phyloP scores from a whole-genome alignment of 192 early-diverging fungal species.

The Lunasporangiospora selenospora region DNA sequence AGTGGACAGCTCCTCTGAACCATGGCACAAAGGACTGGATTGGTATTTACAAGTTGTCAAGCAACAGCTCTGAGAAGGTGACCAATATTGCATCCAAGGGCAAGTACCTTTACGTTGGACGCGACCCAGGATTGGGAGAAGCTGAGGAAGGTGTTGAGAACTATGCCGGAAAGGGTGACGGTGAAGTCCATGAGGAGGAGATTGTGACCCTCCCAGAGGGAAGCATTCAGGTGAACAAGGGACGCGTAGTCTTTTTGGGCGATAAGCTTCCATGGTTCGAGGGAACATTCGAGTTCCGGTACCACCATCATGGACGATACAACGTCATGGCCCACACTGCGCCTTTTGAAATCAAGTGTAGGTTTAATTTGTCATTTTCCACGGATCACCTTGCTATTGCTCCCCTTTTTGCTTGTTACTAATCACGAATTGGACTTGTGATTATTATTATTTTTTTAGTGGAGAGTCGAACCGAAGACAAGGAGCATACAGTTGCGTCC shows the following conservation, averaged over 20 bases:
- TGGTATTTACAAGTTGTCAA: conserved; percentile 83
- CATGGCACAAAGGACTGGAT: conserved; percentile 90
- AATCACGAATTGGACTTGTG: neutral
- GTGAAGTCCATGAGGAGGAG: conserved; percentile 33
- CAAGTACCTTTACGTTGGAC: conserved; percentile 71
- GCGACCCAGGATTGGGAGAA: conserved; percentile 55
- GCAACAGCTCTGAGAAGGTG: conserved; percentile 77
- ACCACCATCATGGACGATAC: conserved; percentile 90
- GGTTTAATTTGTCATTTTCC: neutral
- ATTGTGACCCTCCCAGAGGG: conserved; percentile 30
- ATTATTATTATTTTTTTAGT: conserved; percentile 7
- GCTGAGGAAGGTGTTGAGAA: conserved; percentile 61
- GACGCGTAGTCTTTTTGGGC: conserved; percentile 66
- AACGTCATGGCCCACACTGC: conserved; percentile 77
- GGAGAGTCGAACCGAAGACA: conserved; percentile 15
- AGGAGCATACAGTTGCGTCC: conserved; percentile 26
- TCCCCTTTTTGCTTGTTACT: neutral
- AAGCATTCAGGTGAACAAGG: conserved; percentile 29
- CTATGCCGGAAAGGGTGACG: conserved; percentile 52
- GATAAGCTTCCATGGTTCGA: conserved; percentile 81
- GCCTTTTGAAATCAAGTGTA: conserved; percentile 82
- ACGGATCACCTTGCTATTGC: neutral
- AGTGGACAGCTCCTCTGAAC: conserved; percentile 78
- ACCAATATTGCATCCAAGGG: conserved; percentile 80
- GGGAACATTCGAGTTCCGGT: conserved; percentile 90